Evolutionary conservation across 805 yeast genomes (phyloP).

Genomic region (Candida stauntonica): DNA sequence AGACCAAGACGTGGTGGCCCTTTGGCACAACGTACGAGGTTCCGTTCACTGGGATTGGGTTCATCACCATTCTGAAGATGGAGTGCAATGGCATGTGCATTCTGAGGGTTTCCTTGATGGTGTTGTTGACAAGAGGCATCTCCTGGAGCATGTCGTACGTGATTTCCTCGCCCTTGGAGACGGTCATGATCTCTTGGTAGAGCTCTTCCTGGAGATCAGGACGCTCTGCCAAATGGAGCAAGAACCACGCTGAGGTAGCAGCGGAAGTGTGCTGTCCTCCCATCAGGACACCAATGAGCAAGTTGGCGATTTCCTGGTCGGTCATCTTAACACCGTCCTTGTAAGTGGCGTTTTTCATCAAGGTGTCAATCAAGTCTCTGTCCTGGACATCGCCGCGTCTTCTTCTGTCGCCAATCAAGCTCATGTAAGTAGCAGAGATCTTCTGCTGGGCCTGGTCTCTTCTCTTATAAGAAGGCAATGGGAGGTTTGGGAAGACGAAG

Average conservation of each 20-base stretch:
- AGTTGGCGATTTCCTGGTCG: slow-evolving; percentile 89
- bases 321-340: slow-evolving; percentile 94
- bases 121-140: slow-evolving; percentile 76
- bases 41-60: slow-evolving; percentile 74
- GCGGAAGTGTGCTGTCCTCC: slow-evolving; percentile 99
- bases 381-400: slow-evolving; percentile 68
- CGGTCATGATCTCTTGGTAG: slow-evolving; percentile 65
- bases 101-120: slow-evolving; percentile 90
- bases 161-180: slow-evolving; percentile 57
- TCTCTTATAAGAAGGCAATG: slow-evolving; percentile 75
- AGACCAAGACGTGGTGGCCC: slow-evolving; percentile 85
- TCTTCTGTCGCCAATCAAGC: slow-evolving; percentile 72
- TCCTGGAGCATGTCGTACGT: slow-evolving; percentile 79
- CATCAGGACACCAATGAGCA: slow-evolving; percentile 93
- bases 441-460: slow-evolving; percentile 86
- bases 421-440: slow-evolving; percentile 77
- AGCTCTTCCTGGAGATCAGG: slow-evolving; percentile 83
- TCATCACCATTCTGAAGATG: slow-evolving; percentile 84
- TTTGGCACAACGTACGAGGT: slow-evolving; percentile 77
- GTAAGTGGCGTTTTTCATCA: slow-evolving; percentile 78
- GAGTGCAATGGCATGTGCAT: slow-evolving; percentile 97
- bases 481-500: slow-evolving; percentile 92
- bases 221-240: slow-evolving; percentile 83
- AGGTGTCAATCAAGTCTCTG: slow-evolving; percentile 85
- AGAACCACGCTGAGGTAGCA: slow-evolving; percentile 91